phyloP scores from a whole-genome alignment of 2,329 filamentous ascomycete genomes.

The Raffaelea albimanens region DNA sequence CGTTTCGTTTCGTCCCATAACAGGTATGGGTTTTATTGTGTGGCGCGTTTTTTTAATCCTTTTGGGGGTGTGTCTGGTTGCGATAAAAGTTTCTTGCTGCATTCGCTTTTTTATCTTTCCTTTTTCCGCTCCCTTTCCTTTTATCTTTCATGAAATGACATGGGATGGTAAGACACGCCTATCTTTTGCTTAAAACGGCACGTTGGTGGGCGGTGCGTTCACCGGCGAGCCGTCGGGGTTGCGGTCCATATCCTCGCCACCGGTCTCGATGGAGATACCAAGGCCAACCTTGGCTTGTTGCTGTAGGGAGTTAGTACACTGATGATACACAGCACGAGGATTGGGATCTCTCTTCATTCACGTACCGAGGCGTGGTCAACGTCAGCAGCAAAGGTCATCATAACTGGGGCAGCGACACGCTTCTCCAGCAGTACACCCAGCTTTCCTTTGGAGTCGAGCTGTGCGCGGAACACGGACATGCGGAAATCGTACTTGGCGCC shows the following conservation, averaged over 20 bases:
- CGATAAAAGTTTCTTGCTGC: too few species aligned
- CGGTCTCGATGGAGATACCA: conserved; percentile 83
- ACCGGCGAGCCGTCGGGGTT: conserved; percentile 58
- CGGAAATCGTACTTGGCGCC: conserved; percentile 98
- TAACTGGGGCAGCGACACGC: conserved; percentile 84
- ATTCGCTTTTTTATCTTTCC: conserved; percentile 1
- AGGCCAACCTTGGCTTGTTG: conserved; percentile 92
- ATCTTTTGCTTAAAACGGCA: conserved; percentile 49
- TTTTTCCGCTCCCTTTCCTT: conserved; percentile 25
- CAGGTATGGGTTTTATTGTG: not conserved
- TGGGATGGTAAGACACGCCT: too few species aligned
- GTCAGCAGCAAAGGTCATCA: conserved; percentile 90
- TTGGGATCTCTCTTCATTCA: conserved; percentile 13
- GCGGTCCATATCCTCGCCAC: conserved; percentile 77
- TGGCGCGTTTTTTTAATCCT: too few species aligned
- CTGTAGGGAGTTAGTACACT: conserved; percentile 50
- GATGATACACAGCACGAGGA: not conserved
- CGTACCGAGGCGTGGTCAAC: conserved; percentile 92
- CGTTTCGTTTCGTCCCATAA: not conserved
- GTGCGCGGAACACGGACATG: conserved; percentile 88
- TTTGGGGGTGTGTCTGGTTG: too few species aligned
- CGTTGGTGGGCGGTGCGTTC: conserved; percentile 42
- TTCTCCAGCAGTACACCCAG: conserved; percentile 90
- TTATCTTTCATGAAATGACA: too few species aligned
- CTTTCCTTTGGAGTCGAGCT: conserved; percentile 92